Evolutionary conservation across 1,284 basidiomycete species (phyloP).

Genomic region (Trichosporon faecale): DNA sequence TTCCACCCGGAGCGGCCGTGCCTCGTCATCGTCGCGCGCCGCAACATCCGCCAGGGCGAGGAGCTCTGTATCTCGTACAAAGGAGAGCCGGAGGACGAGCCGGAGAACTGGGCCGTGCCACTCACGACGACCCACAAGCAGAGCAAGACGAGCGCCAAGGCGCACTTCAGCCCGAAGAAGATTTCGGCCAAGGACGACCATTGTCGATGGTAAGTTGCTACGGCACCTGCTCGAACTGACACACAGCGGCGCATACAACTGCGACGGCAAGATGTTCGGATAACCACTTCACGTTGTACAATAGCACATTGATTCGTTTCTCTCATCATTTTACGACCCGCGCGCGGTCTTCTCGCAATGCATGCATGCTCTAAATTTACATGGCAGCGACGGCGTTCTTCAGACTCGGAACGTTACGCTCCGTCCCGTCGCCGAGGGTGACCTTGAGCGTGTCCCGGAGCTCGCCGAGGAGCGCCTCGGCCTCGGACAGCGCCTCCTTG

Average conservation of each 20-base stretch:
- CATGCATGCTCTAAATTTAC: not conserved
- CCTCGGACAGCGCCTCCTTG: constrained; percentile 40
- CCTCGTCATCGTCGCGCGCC: constrained; percentile 66
- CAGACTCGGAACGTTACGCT: constrained; percentile 20
- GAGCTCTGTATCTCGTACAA: constrained; percentile 80
- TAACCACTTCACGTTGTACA: not conserved
- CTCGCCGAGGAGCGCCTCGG: constrained; percentile 42
- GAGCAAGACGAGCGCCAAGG: constrained; percentile 27
- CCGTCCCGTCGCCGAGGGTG: constrained; percentile 33
- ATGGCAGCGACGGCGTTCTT: not conserved
- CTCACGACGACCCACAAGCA: not conserved
- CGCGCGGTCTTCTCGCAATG: not conserved
- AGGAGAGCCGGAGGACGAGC: constrained; percentile 52
- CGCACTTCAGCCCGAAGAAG: constrained; percentile 21
- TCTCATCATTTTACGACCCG: not conserved
- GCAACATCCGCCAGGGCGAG: constrained; percentile 64
- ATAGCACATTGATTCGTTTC: not conserved
- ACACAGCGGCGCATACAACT: constrained; percentile 27
- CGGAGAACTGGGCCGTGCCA: not conserved
- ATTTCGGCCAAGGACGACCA: constrained; percentile 11
- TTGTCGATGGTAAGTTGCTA: constrained; percentile 8
- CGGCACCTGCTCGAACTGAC: not conserved
- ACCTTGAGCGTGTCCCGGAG: constrained; percentile 37
- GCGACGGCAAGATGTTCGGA: constrained; percentile 33
- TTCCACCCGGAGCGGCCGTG: constrained; percentile 55